phyloP scores from a whole-genome alignment of 1,139 yeast species.

The Candida sp. region DNA sequence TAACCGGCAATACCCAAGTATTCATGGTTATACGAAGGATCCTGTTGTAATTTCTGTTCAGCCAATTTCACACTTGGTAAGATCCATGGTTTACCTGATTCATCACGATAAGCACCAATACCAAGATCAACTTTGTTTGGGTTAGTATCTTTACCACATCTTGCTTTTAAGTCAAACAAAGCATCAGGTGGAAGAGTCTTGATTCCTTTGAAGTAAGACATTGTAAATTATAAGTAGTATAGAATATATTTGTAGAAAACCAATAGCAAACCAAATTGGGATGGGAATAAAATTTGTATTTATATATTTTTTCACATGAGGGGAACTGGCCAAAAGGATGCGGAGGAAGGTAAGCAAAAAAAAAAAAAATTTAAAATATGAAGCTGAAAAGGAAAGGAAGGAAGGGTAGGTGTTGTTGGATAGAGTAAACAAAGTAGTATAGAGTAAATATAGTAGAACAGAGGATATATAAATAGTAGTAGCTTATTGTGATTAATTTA shows the following conservation, averaged over 20 bases:
- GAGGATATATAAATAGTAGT: too few species aligned
- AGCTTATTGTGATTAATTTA: too few species aligned
- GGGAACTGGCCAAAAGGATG: neutral
- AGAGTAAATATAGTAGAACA: too few species aligned
- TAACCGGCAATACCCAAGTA: constrained; percentile 86
- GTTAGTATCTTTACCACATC: constrained; percentile 63
- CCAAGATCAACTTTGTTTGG: constrained; percentile 82
- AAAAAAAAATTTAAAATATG: too few species aligned
- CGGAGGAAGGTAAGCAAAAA: neutral
- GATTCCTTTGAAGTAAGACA: constrained; percentile 47
- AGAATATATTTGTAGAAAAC: too few species aligned
- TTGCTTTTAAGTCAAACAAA: constrained; percentile 78
- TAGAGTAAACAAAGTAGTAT: neutral
- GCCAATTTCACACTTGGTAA: constrained; percentile 84
- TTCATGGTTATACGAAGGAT: constrained; percentile 82
- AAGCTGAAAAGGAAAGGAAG: neutral
- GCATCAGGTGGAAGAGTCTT: constrained; percentile 73
- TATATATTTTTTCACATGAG: too few species aligned
- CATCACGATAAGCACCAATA: constrained; percentile 96
- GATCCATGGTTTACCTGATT: constrained; percentile 91
- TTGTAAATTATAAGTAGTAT: too few species aligned
- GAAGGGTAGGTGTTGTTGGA: neutral
- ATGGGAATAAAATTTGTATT: too few species aligned
- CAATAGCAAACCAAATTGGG: neutral
- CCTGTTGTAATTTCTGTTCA: constrained; percentile 48